Evolutionary conservation across 257 asterid species (phyloP), one percentile per base, ranked within the genome.

Genomic region (Ligustrum vulgare): DNA sequence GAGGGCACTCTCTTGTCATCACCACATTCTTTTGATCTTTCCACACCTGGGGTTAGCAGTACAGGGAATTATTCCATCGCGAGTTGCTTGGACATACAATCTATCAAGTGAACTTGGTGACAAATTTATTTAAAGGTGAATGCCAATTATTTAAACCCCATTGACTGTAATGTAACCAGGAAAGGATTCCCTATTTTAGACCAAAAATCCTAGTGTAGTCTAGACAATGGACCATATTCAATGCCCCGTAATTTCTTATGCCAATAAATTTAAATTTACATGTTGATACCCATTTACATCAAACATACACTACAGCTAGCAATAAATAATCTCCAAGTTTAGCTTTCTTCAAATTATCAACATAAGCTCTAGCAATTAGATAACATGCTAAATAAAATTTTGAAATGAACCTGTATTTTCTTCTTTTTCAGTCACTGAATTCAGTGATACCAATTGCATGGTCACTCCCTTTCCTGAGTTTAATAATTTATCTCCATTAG

Each of bases 381-480:
- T 56, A 75, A 69, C 72, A 65, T n/a, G 35, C 49, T 54, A 45
- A 56, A 80, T 11, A 20, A 63, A 76, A 54, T 45, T 15, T 70
- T 5, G 37, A 71, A 75, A 78, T 12, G 68, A 68, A 94, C 97
- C 96, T 86, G 87, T 74, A 58, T 72, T 70, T 47, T 71, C 74
- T 37, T 81, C 85, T 68, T 79, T 86, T 72, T 82, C 91, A 71
- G 78, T 70, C 49, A 63, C 66, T 71, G 87, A 76, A 76, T 81
- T 83, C 66, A 90, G 80, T 73, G 71, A 69, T 70, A 74, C 69
- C 62, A 83, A 71, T 76, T 75, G 77, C 74, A 69, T 87, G 33
- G 85, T 76, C 73, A 82, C 94, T 80, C 86, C 81, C 77, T 83
- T 83, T 70, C 83, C 91, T 31, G 87, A 72, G 63, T 67, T 58